Percentiles rank a stretch among this genome's conserved stretches.
Conservation (phyloP, 306 rosid species). For the Phaseolus lunatus region DNA sequence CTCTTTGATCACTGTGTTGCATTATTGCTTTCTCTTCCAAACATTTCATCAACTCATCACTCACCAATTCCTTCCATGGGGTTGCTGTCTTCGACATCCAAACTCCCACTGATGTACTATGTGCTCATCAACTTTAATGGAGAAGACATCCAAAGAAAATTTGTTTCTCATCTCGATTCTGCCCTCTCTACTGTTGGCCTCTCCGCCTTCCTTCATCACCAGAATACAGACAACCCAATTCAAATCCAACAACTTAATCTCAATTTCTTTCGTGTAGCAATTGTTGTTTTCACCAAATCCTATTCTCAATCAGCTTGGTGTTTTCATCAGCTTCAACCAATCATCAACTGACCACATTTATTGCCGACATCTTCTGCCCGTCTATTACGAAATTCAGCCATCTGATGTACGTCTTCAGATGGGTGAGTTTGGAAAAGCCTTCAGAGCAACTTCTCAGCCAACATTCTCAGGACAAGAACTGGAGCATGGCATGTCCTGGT, state of each 20-base stretch:
- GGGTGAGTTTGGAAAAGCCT: not conserved
- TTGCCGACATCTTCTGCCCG: not conserved
- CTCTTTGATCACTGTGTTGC: too few relatives aligned
- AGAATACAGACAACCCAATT: too few relatives aligned
- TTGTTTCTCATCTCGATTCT: not conserved
- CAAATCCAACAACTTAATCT: not conserved
- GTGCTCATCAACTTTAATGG: conserved; percentile 30
- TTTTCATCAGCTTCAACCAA: conserved; percentile 6
- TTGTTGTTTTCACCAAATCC: not conserved
- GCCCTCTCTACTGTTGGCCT: conserved; percentile 8
- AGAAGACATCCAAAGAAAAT: not conserved
- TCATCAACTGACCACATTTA: not conserved
- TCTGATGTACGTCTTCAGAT: not conserved
- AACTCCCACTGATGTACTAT: not conserved
- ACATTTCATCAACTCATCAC: too few relatives aligned
- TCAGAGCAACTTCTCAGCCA: not conserved
- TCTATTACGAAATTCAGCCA: not conserved
- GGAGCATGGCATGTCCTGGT: not conserved
- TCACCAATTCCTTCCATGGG: too few relatives aligned
- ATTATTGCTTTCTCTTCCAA: too few relatives aligned
- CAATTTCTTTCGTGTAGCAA: not conserved
- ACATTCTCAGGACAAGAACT: too few relatives aligned
- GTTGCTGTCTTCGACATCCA: too few relatives aligned
- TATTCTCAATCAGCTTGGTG: conserved; percentile 40
- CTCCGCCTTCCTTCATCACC: not conserved